phyloP scores from a whole-genome alignment of 2,329 filamentous ascomycete genomes.

The Pseudogymnoascus verrucosus region DNA sequence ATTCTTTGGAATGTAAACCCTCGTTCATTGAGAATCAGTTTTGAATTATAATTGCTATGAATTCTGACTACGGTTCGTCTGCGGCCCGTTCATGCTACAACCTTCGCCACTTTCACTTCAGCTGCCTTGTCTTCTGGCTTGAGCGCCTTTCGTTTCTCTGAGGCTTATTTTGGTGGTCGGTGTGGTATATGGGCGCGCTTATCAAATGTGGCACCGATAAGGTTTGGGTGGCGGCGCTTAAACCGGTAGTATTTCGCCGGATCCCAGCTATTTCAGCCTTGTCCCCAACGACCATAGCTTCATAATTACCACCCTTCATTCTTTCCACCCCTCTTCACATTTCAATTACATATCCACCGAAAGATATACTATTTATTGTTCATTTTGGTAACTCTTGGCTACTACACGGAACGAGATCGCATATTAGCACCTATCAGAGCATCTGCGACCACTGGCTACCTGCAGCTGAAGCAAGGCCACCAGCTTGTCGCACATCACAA shows the following conservation, averaged over 20 bases:
- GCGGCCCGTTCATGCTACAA: conserved; percentile 34
- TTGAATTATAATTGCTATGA: not conserved
- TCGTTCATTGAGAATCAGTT: too few relatives aligned
- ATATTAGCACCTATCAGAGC: not conserved
- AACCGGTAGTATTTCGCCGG: not conserved
- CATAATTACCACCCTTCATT: not conserved
- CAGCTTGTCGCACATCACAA: conserved; percentile 9
- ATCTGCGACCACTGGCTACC: not conserved
- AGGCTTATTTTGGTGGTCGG: conserved; percentile 58
- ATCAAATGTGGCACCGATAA: conserved; percentile 1
- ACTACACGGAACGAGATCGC: not conserved
- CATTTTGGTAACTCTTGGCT: too few relatives aligned
- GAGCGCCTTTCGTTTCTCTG: conserved; percentile 56
- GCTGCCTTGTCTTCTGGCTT: conserved; percentile 44
- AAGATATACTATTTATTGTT: not conserved
- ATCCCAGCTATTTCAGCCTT: conserved; percentile 6
- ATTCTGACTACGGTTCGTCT: conserved; percentile 48
- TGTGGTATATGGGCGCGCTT: conserved; percentile 20
- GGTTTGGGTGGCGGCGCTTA: not conserved
- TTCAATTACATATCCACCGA: not conserved
- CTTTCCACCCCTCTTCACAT: not conserved
- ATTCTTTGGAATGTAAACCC: too few relatives aligned
- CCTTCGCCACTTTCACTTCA: conserved; percentile 38
- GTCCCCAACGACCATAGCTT: not conserved
- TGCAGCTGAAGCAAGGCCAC: not conserved